These are phyloP conservation scores for Persicaria maculosa DNA, from an alignment of 148 eudicot genomes.

Conservation along the genomic window DNA sequence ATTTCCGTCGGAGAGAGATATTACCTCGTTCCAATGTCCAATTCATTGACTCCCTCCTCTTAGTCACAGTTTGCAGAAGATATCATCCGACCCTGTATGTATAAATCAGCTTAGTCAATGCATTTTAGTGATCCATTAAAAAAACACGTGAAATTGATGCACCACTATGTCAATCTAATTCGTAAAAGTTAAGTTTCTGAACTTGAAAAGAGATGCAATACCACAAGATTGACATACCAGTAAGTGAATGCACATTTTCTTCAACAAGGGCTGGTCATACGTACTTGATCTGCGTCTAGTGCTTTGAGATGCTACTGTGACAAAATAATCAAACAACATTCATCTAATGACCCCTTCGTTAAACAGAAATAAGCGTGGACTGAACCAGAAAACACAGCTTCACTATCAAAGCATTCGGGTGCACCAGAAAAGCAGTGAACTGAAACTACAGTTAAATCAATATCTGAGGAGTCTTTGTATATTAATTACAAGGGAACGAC, in stretches of 20 bases:
- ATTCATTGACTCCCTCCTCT: neutral
- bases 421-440: neutral
- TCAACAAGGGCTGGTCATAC: too few relatives aligned
- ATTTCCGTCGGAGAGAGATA: neutral
- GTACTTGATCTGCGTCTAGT: too few relatives aligned
- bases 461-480: neutral
- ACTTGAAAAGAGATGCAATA: neutral
- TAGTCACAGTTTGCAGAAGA: neutral
- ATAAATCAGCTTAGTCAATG: too few relatives aligned
- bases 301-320: too few relatives aligned
- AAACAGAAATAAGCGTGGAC: neutral
- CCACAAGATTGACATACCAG: too few relatives aligned
- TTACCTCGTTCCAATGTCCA: neutral
- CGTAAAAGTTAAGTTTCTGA: too few relatives aligned
- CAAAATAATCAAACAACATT: neutral
- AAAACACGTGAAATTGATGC: too few relatives aligned
- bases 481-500: constrained; percentile 1
- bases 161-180: neutral
- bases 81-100: too few relatives aligned
- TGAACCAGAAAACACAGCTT: too few relatives aligned
- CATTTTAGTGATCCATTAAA: too few relatives aligned
- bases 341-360: neutral
- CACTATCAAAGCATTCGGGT: neutral
- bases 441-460: neutral
- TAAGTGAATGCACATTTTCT: too few relatives aligned